Evolutionary conservation across 1,139 yeast species (phyloP).

Genomic region (Yamadazyma atlantica): DNA sequence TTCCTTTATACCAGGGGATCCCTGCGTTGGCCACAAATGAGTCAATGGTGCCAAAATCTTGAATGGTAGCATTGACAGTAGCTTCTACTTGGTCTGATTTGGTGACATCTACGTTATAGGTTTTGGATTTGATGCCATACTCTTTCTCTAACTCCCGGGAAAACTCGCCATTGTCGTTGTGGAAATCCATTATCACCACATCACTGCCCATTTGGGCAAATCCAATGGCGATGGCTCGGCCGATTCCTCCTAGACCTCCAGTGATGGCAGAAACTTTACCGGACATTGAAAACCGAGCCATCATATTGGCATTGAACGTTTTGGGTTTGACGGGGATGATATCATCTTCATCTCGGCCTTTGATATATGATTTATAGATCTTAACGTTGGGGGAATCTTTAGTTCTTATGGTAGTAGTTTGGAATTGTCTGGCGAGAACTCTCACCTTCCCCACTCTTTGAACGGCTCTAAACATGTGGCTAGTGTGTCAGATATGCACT

Average conservation of each 20-base stretch:
- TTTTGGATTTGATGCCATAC: conserved; percentile 61
- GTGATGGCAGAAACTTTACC: conserved; percentile 81
- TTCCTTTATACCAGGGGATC: conserved; percentile 78
- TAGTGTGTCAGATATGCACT: no score
- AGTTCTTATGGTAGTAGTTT: background rate
- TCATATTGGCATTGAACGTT: conserved; percentile 23
- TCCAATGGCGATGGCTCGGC: conserved; percentile 74
- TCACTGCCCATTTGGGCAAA: conserved; percentile 89
- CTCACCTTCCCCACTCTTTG: background rate
- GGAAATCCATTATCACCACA: conserved; percentile 70
- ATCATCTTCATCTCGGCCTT: conserved; percentile 21
- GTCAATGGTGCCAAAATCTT: conserved; percentile 72
- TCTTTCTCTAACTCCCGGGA: conserved; percentile 51
- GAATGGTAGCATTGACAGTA: conserved; percentile 52
- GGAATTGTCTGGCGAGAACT: background rate
- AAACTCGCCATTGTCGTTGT: conserved; percentile 35
- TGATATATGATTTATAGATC: conserved; percentile 19
- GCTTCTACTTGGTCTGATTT: conserved; percentile 55
- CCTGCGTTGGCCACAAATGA: conserved; percentile 89
- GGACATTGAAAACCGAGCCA: conserved; percentile 57
- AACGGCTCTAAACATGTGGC: no score
- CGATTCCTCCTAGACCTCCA: conserved; percentile 84
- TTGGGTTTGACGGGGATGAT: conserved; percentile 25
- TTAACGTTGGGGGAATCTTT: conserved; percentile 2
- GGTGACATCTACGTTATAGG: conserved; percentile 67